Percentiles rank a stretch among this genome's conserved stretches.
Conservation (phyloP, 2,329 filamentous ascomycete species). For the Calonectria fujianensis region DNA sequence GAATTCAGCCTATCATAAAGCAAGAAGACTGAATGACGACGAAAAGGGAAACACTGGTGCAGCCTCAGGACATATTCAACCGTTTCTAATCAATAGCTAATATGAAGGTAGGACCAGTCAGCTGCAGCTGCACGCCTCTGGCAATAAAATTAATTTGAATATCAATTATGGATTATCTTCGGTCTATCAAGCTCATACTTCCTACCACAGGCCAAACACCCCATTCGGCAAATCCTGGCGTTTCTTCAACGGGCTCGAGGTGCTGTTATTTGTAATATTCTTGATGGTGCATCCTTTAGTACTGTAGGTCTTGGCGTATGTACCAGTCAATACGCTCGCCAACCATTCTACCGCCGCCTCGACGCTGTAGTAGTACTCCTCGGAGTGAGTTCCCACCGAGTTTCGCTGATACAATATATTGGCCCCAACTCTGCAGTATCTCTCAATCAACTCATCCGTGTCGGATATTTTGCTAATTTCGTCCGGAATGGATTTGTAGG, state of each 20-base stretch:
- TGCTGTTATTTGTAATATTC: constrained; percentile 48
- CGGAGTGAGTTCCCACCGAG: constrained; percentile 40
- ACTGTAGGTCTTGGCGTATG: constrained; percentile 36
- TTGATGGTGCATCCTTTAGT: constrained; percentile 48
- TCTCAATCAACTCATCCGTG: constrained; percentile 46
- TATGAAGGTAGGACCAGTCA: neutral
- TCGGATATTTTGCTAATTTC: constrained; percentile 48
- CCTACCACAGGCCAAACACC: constrained; percentile 45
- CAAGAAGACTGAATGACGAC: too few relatives aligned
- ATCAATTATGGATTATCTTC: neutral
- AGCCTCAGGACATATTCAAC: too few relatives aligned
- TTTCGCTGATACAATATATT: constrained; percentile 53
- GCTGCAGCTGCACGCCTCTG: too few relatives aligned
- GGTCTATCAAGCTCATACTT: neutral
- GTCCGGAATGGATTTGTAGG: constrained; percentile 46
- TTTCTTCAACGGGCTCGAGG: constrained; percentile 37
- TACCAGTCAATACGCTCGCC: constrained; percentile 38
- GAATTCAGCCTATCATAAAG: too few relatives aligned
- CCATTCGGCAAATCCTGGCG: constrained; percentile 25
- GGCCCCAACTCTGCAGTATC: constrained; percentile 47
- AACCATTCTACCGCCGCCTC: constrained; percentile 45
- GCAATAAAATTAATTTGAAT: neutral
- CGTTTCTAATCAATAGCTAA: too few relatives aligned
- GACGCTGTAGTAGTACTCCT: constrained; percentile 40
- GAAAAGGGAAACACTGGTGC: neutral